Percentiles rank a stretch among this genome's conserved stretches.
These are phyloP conservation scores for Cenococcum geophilum DNA, from an alignment of 495 filamentous ascomycete genomes.

Conservation along the genomic window DNA sequence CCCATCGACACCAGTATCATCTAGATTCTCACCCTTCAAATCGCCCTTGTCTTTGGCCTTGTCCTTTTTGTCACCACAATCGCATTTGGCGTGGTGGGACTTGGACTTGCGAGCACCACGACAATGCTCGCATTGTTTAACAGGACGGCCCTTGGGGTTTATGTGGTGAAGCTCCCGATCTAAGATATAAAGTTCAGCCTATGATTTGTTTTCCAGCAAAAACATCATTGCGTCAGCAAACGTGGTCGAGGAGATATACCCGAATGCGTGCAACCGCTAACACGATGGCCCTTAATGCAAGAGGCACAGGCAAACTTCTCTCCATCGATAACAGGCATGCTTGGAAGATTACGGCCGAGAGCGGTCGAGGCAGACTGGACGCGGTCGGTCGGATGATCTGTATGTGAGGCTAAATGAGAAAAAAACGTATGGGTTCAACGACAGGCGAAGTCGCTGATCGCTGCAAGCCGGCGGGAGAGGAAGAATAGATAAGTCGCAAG, in stretches of 20 bases:
- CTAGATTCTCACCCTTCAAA: constrained; percentile 55
- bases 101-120: constrained; percentile 95
- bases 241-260: constrained; percentile 29
- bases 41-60: constrained; percentile 45
- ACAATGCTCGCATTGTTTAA: constrained; percentile 97
- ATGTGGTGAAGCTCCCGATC: constrained; percentile 92
- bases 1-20: constrained; percentile 38
- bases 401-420: background rate
- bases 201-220: background rate
- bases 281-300: constrained; percentile 42
- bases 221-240: background rate
- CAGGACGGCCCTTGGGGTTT: constrained; percentile 96
- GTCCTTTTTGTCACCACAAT: constrained; percentile 84
- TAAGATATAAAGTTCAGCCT: constrained; percentile 34
- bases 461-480: background rate
- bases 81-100: constrained; percentile 91
- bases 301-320: constrained; percentile 41
- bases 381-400: constrained; percentile 9
- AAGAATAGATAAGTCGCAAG: constrained; percentile 1
- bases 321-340: constrained; percentile 35
- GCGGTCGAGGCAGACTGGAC: constrained; percentile 19
- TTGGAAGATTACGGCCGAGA: constrained; percentile 27
- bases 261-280: constrained; percentile 41
- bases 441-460: background rate
- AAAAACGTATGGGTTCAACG: background rate